Conservation (phyloP, 139 green algal species). For the Spirogloea muscicola region DNA sequence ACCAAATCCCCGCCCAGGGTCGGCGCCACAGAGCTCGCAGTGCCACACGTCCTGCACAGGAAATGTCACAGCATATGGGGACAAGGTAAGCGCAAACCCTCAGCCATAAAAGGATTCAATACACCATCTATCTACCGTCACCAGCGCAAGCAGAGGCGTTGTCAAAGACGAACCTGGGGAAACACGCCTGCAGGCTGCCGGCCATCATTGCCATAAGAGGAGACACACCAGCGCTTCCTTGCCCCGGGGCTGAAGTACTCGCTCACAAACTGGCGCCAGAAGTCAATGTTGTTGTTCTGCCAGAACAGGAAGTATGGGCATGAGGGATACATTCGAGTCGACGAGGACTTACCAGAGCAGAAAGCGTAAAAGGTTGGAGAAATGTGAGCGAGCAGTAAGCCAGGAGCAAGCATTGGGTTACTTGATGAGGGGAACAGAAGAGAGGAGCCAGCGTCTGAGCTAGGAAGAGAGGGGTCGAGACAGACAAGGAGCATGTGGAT, state of each 20-base stretch:
- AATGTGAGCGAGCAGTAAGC: too few relatives aligned
- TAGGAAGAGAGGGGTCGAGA: not conserved
- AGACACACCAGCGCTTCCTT: conserved; percentile 48
- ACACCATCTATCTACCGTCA: too few relatives aligned
- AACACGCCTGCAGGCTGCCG: conserved; percentile 34
- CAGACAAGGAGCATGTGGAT: not conserved
- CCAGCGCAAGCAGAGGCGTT: not conserved
- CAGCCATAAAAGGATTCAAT: too few relatives aligned
- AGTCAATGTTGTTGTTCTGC: conserved; percentile 54
- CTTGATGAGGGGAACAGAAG: too few relatives aligned
- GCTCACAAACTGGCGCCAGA: conserved; percentile 51
- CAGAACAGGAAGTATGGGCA: not conserved
- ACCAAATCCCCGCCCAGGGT: conserved; percentile 44
- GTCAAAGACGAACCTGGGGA: conserved; percentile 26
- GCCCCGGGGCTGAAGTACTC: conserved; percentile 52
- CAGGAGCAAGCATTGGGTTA: too few relatives aligned
- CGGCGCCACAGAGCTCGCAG: conserved; percentile 41
- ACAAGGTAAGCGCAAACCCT: too few relatives aligned
- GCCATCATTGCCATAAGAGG: conserved; percentile 32
- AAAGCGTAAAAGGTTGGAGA: too few relatives aligned
- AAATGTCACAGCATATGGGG: too few relatives aligned
- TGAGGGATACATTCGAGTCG: not conserved
- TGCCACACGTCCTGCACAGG: conserved; percentile 41
- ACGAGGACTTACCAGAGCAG: not conserved
- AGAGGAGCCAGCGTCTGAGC: not conserved